These are phyloP conservation scores for Monotropa hypopitys DNA, from an alignment of 179 eudicot species.

Conservation along the genomic window DNA sequence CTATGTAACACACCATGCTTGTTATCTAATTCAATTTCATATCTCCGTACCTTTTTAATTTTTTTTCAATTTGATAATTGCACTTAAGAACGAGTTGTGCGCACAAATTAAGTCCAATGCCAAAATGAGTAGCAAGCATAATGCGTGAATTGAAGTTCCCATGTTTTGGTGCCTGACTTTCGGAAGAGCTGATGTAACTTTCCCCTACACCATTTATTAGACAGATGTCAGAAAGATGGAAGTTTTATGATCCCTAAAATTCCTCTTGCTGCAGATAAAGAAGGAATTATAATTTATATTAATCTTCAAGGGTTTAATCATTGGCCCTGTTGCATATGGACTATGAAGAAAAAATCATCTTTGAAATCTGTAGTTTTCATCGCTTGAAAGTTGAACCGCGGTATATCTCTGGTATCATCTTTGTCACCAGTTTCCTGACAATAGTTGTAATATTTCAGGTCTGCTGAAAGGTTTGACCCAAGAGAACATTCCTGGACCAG, in stretches of 20 bases:
- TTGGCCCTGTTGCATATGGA: not conserved
- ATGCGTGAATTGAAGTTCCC: not conserved
- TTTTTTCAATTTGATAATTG: not conserved
- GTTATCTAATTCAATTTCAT: not conserved
- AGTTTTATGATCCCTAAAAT: not conserved
- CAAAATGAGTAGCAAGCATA: not conserved
- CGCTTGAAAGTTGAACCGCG: not conserved
- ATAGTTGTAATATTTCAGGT: constrained; percentile 22
- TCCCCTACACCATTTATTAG: not conserved
- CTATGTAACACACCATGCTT: not conserved
- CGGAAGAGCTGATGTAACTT: not conserved
- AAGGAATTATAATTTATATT: not conserved
- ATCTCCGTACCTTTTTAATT: not conserved
- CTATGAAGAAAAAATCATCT: not conserved
- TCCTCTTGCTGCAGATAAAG: not conserved
- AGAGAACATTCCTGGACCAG: constrained; percentile 63
- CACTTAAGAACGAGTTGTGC: not conserved
- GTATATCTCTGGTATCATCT: not conserved
- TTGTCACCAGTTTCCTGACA: not conserved
- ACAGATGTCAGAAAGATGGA: not conserved
- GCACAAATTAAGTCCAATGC: not conserved
- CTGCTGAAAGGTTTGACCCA: constrained; percentile 82
- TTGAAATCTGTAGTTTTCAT: not conserved
- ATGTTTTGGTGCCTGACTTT: not conserved
- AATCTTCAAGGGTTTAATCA: not conserved